phyloP scores from a whole-genome alignment of 805 yeast genomes.

The Cyberlindnera xishuangbannaensis region DNA sequence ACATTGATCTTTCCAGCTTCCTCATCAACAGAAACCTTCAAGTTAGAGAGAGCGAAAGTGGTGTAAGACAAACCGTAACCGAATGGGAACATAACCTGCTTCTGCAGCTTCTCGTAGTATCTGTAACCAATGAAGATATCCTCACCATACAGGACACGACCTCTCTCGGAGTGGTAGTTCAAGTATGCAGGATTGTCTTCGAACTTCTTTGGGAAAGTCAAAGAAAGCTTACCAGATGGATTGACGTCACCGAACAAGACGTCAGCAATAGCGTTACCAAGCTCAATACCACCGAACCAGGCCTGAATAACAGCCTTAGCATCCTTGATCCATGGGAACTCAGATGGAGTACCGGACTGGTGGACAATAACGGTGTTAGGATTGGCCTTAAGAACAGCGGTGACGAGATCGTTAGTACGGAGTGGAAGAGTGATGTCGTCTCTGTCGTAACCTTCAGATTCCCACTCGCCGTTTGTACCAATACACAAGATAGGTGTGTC shows the following conservation, averaged over 20 bases:
- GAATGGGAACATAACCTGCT: slow-evolving; percentile 50
- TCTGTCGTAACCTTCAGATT: slow-evolving; percentile 57
- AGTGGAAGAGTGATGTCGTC: slow-evolving; percentile 46
- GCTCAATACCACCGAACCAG: slow-evolving; percentile 56
- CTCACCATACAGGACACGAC: slow-evolving; percentile 56
- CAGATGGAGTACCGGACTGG: slow-evolving; percentile 60
- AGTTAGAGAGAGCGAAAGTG: slow-evolving; percentile 35
- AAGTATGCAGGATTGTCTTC: slow-evolving; percentile 54
- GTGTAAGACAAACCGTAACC: slow-evolving; percentile 62
- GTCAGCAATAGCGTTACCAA: slow-evolving; percentile 57
- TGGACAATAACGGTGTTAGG: slow-evolving; percentile 48
- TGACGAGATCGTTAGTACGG: slow-evolving; percentile 40
- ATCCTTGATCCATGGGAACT: slow-evolving; percentile 46
- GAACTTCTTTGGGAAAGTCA: slow-evolving; percentile 46
- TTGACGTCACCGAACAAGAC: slow-evolving; percentile 53
- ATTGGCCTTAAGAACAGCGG: slow-evolving; percentile 42
- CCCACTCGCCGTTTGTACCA: slow-evolving; percentile 55
- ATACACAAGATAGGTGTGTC: slow-evolving; percentile 49
- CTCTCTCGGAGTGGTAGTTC: slow-evolving; percentile 45
- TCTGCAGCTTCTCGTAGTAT: slow-evolving; percentile 47
- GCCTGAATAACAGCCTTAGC: slow-evolving; percentile 46
- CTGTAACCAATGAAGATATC: slow-evolving; percentile 61
- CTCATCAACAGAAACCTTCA: slow-evolving; percentile 29
- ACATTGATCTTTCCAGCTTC: slow-evolving; percentile 24
- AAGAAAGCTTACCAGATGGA: slow-evolving; percentile 54